A percentile compares a stretch with the other conserved stretches of the same genome.
Evolutionary conservation across 768 basidiomycete species (phyloP).

Genomic region (Tulasnella sp.): DNA sequence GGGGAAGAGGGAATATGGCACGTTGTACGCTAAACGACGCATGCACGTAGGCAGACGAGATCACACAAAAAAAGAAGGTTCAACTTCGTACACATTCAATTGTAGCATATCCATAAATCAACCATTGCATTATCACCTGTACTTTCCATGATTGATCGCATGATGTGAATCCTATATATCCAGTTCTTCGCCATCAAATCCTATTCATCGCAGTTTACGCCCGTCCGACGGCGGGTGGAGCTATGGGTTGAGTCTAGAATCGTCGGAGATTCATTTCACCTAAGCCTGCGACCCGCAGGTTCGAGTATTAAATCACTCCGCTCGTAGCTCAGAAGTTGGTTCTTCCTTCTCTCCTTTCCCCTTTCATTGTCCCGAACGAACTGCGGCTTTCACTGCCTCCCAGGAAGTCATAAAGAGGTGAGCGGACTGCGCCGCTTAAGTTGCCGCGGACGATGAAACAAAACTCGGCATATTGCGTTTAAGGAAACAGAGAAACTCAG

Average conservation of each 20-base stretch:
- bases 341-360: not conserved
- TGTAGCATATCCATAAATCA: not conserved
- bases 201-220: too few relatives aligned
- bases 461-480: not conserved
- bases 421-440: too few relatives aligned
- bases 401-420: not conserved
- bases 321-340: not conserved
- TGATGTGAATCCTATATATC: not conserved
- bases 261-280: not conserved
- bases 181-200: too few relatives aligned
- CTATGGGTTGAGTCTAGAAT: not conserved
- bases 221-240: not conserved
- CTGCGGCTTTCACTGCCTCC: not conserved
- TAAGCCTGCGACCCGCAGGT: not conserved
- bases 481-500: too few relatives aligned
- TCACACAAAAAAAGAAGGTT: not conserved
- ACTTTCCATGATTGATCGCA: not conserved
- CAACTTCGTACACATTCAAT: not conserved
- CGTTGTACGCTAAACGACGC: not conserved
- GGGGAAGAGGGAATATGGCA: not conserved
- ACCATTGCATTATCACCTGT: not conserved
- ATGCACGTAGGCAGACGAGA: not conserved
- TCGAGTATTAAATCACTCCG: not conserved
- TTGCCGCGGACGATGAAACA: not conserved
- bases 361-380: not conserved